Conservation (phyloP, 345 rosid species). For the Litchi chinensis region DNA sequence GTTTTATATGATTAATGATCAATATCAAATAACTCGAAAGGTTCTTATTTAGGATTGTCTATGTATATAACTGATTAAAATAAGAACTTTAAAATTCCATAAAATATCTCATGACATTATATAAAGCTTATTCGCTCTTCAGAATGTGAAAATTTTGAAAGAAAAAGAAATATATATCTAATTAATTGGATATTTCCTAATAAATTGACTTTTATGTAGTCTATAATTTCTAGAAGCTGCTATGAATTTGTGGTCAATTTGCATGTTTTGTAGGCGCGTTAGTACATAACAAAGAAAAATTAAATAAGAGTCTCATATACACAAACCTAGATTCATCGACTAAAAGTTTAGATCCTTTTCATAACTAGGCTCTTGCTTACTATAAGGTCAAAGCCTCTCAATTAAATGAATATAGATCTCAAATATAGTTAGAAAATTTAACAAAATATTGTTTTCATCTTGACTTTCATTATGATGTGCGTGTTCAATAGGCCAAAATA, state of each 20-base stretch:
- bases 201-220: background rate
- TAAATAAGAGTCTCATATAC: background rate
- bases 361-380: background rate
- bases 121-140: no score
- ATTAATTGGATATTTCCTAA: background rate
- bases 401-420: background rate
- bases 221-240: no score
- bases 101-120: no score
- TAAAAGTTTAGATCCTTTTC: background rate
- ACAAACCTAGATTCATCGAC: background rate
- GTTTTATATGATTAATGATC: no score
- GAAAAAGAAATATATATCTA: no score
- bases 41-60: background rate
- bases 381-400: constrained; percentile 1
- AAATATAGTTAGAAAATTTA: background rate
- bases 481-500: constrained; percentile 1
- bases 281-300: background rate
- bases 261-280: background rate
- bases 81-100: no score
- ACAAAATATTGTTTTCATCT: constrained; percentile 10
- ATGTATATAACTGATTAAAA: no score
- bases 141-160: no score
- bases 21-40: no score
- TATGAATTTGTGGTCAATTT: background rate
- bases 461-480: constrained; percentile 18